Evolutionary conservation across 805 yeast species (phyloP), one percentile per base, ranked within the genome.

Genomic region (Pichia deserticola): DNA sequence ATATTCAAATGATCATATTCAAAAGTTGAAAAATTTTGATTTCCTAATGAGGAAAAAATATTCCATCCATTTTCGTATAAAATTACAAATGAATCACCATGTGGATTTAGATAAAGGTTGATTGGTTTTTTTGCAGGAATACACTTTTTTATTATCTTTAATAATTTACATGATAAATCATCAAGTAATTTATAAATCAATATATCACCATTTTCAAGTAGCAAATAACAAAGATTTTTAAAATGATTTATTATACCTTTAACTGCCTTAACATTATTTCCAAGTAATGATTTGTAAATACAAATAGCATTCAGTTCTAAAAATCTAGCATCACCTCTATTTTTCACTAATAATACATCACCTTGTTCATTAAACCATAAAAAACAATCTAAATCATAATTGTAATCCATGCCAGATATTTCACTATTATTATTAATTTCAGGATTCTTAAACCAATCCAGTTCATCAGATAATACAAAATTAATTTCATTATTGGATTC

Each of bases 11-110:
- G 54, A 40, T 66, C 70, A 50, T 60, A 62, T 48, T 68, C 70
- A 52, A 65, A 67, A 5, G 78, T 66, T 9, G 75, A 68, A 40
- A 72, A 70, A 36, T 64, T 68, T 37, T 71, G 59, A 54, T 74
- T 72, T 1, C 83, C 83, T 36, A 76, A 65, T 13, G 69, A 69
- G 4, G 82, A 74, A 52, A 66, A 68, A 29, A 74, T 51, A 44
- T 69, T 70, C 81, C 81, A 78, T 5, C 81, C 81, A 40, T 63
- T 63, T 20, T 55, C 54, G 48, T 54, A 66, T 10, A 60, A 45
- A 5, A 59, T 48, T 5, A 67, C 45, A 30, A 66, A 40, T 12
- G 64, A 57, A 36, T 61, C 60, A 7, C 67, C 68, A 45, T 58
- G 54, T 1, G 65, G 64, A 40, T 57, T 53, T 9, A 64, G 33